Conservation (phyloP, 2,329 filamentous ascomycete species). For the Aaosphaeria pasadenensis region DNA sequence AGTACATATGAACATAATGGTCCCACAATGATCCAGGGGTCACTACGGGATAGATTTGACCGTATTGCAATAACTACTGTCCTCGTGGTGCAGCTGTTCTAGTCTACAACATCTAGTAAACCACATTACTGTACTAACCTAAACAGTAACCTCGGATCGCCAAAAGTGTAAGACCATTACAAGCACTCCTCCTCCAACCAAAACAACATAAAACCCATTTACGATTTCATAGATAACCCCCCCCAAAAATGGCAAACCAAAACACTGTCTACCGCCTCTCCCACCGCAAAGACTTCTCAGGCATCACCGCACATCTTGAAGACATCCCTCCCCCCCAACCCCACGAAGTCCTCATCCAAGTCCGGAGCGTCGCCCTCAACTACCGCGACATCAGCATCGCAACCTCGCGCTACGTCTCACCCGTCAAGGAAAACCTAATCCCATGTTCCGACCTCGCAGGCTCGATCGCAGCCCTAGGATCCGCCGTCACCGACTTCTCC, state of each 20-base stretch:
- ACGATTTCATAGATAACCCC: no score
- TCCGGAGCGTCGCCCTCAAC: slow-evolving; percentile 13
- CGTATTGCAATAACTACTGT: no score
- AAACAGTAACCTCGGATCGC: no score
- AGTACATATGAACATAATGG: no score
- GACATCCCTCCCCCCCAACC: background rate
- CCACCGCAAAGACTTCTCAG: background rate
- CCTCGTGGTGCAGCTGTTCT: no score
- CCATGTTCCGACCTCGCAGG: slow-evolving; percentile 12
- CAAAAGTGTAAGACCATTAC: no score
- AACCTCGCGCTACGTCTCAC: slow-evolving; percentile 8
- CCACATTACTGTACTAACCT: no score
- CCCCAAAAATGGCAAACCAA: background rate
- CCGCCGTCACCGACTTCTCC: slow-evolving; percentile 5
- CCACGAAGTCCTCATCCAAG: slow-evolving; percentile 11
- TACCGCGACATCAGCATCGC: slow-evolving; percentile 11
- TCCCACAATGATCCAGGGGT: no score
- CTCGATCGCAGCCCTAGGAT: slow-evolving; percentile 6
- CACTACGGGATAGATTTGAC: no score
- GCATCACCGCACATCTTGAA: background rate
- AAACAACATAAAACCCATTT: no score
- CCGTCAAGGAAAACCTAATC: slow-evolving; percentile 7
- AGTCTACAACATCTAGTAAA: no score
- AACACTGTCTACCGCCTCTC: background rate
- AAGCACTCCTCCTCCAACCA: no score